Conservation (phyloP, 805 yeast species). For the Wickerhamomyces chaumierensis region DNA sequence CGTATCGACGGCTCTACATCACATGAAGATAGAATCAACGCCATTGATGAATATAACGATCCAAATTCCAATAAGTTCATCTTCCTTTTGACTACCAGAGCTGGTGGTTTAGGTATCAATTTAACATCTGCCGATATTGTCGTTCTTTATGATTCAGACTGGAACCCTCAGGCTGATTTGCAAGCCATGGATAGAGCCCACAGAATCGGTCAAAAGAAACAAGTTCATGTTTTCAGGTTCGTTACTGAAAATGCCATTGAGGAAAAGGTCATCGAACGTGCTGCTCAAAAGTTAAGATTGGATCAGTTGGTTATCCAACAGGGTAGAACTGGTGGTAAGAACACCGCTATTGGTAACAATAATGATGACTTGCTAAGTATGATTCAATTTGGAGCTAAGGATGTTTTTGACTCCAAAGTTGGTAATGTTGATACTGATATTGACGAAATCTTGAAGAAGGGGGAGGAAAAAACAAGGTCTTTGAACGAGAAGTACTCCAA, state of each 20-base stretch:
- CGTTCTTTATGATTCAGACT: constrained; percentile 81
- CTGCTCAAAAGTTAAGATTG: constrained; percentile 83
- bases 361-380: constrained; percentile 85
- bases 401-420: constrained; percentile 53
- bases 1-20: constrained; percentile 91
- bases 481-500: constrained; percentile 75
- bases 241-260: constrained; percentile 95
- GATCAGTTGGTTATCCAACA: constrained; percentile 96
- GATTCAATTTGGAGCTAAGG: constrained; percentile 96
- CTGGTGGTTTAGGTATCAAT: constrained; percentile 94
- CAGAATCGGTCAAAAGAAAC: constrained; percentile 94
- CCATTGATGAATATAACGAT: constrained; percentile 83
- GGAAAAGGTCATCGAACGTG: constrained; percentile 91
- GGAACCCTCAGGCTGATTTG: constrained; percentile 97
- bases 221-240: constrained; percentile 83
- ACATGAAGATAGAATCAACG: constrained; percentile 85
- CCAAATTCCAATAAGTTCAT: constrained; percentile 77
- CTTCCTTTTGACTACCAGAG: constrained; percentile 83
- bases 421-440: constrained; percentile 41
- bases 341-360: constrained; percentile 40
- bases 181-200: constrained; percentile 99
- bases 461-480: constrained; percentile 71
- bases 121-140: constrained; percentile 88
- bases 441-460: constrained; percentile 69
- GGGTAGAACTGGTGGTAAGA: constrained; percentile 49